Base-by-base conservation (phyloP, 2,329 filamentous ascomycete genomes). In the Aspergillus persii region DNA sequence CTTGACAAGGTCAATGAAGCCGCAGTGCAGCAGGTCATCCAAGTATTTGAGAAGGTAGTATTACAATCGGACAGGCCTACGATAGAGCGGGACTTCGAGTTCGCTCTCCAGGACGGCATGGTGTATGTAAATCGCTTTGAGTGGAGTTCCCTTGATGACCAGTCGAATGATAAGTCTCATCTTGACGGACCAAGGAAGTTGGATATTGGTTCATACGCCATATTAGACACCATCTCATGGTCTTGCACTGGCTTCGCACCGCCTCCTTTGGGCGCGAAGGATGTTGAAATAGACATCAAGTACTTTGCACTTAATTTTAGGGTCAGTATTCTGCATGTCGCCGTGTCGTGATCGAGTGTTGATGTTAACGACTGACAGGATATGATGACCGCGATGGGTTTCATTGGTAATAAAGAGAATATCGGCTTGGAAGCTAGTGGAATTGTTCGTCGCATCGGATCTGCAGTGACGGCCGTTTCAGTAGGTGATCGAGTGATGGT, bases 241-340 rank as follows among this genome's bases (percentile, higher is more conserved):
- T 55, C 54, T 4, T 57, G 39, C 12, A 46, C 44, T 30, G 46
- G 18, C 27, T 26, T 59, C n/a, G 8, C 33, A 2, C 36, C 47
- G n/a, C n/a, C 18, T 18, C n/a, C 8, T 8, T 23, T 65, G 3
- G 29, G 18, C 6, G 52, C 60, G 2, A 61, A 69, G 18, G 57
- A 72, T 2, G 61, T 76, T 30, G 73, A 76, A 18, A 63, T 77
- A 29, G 66, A 73, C 30, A 66, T 74, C 54, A 73, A 76, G 48
- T 72, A 72, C 9, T 63, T 66, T 1, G 69, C 68, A 1, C 53
- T 76, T 27, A 76, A 75, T 46, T 74, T 74, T 58, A 66, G 67
- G 15, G 72, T 68, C 51, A 30, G 52, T 6, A 47, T 1, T 1
- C 12, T 9, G 31, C 8, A 0, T 9, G 8, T n/a, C 18, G 1